phyloP scores from a whole-genome alignment of 208 protist genomes.

The Blastocrithidia nonstop region DNA sequence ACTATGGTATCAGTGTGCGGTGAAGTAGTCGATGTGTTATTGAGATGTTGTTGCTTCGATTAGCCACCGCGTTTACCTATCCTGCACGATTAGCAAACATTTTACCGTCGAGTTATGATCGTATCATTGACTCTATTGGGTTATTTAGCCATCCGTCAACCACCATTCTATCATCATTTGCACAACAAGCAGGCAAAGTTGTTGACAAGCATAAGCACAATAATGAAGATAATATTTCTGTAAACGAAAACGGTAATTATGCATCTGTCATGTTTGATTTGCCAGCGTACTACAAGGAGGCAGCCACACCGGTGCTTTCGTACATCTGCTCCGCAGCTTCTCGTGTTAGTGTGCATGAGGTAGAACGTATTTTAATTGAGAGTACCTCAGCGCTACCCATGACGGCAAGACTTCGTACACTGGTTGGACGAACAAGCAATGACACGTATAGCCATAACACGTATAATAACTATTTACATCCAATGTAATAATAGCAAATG shows the following conservation, averaged over 20 bases:
- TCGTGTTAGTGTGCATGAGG: constrained; percentile 18
- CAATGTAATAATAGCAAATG: too few relatives aligned
- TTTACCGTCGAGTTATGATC: constrained; percentile 49
- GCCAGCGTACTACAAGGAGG: constrained; percentile 53
- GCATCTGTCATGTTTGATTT: constrained; percentile 18
- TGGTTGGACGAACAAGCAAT: constrained; percentile 9
- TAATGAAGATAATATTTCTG: constrained; percentile 1
- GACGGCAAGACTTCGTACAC: constrained; percentile 51
- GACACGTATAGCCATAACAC: too few relatives aligned
- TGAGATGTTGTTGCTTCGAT: constrained; percentile 23
- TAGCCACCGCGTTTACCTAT: constrained; percentile 36
- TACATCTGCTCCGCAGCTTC: constrained; percentile 23
- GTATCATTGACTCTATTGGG: constrained; percentile 14
- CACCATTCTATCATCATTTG: not conserved
- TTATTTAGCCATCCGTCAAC: constrained; percentile 6
- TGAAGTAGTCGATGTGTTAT: constrained; percentile 24
- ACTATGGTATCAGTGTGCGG: constrained; percentile 13
- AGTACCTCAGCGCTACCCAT: constrained; percentile 34
- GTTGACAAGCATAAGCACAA: too few relatives aligned
- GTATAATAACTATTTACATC: too few relatives aligned
- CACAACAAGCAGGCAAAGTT: not conserved
- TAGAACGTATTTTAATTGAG: constrained; percentile 22
- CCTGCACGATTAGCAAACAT: constrained; percentile 31
- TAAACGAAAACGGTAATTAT: not conserved
- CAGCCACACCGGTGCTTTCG: constrained; percentile 18